Percentiles rank a stretch among this genome's conserved stretches.
Conservation (phyloP, 2,329 filamentous ascomycete species). For the Paraphaeosphaeria minitans region DNA sequence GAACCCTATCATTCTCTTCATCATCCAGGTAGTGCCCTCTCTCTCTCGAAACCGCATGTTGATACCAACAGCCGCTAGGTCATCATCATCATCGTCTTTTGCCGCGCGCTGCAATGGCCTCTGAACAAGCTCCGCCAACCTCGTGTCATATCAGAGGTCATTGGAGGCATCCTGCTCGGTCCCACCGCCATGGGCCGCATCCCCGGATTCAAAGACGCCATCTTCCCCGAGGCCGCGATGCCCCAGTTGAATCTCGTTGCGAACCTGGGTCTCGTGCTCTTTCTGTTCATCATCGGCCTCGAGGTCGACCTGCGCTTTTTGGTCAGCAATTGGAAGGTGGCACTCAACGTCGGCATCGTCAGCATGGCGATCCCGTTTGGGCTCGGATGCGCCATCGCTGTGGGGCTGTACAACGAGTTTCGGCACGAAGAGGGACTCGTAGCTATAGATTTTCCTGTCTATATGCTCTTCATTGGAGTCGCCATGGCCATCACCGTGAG, state of each 20-base stretch:
- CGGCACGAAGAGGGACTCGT: conserved; percentile 60
- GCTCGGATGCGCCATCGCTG: conserved; percentile 78
- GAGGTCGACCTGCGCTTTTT: conserved; percentile 84
- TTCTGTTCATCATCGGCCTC: conserved; percentile 84
- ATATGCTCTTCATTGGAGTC: conserved; percentile 84
- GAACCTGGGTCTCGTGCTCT: conserved; percentile 82
- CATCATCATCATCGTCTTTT: conserved; percentile 75
- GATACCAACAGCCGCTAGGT: conserved; percentile 54
- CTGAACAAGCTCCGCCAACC: conserved; percentile 78
- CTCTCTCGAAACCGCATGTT: not conserved
- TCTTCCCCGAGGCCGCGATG: conserved; percentile 78
- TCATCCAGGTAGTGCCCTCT: conserved; percentile 66
- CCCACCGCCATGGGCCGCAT: conserved; percentile 89
- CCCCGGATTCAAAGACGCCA: conserved; percentile 73
- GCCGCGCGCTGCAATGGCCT: conserved; percentile 75
- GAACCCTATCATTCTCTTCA: conserved; percentile 76
- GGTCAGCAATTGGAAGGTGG: conserved; percentile 78
- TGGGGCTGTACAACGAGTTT: conserved; percentile 80
- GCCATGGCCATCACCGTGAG: conserved; percentile 86
- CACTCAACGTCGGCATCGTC: conserved; percentile 74
- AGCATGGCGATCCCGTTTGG: conserved; percentile 86
- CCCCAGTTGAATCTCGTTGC: conserved; percentile 77
- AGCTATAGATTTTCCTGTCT: conserved; percentile 66
- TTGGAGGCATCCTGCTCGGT: conserved; percentile 82
- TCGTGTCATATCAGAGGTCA: conserved; percentile 82